Evolutionary conservation across 2,329 filamentous ascomycete genomes (phyloP).

Genomic region (Parasarocladium wereldwijsianum): DNA sequence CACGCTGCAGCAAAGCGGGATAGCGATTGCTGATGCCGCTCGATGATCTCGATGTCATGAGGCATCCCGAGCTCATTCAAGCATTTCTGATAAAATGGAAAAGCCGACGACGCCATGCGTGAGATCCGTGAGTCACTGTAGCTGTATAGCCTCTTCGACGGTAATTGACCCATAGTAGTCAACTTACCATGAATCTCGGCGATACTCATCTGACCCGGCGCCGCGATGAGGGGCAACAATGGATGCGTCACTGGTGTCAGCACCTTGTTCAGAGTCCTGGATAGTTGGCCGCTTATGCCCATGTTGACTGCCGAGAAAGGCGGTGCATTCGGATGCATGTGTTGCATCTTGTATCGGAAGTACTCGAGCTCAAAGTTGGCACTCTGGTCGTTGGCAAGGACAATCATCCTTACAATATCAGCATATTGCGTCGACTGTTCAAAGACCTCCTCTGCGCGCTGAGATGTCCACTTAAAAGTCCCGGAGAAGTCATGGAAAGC

Average conservation of each 20-base stretch:
- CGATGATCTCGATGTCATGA: conserved; percentile 63
- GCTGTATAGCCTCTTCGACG: conserved; percentile 66
- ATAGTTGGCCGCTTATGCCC: conserved; percentile 75
- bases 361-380: conserved; percentile 87
- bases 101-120: conserved; percentile 50
- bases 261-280: conserved; percentile 68
- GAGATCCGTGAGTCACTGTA: conserved; percentile 53
- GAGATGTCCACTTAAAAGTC: conserved; percentile 68
- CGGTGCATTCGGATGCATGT: conserved; percentile 52
- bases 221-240: conserved; percentile 67
- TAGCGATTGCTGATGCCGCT: conserved; percentile 50
- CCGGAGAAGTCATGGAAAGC: conserved; percentile 84
- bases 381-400: conserved; percentile 65
- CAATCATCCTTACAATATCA: conserved; percentile 86
- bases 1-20: conserved; percentile 58
- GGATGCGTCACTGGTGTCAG: conserved; percentile 84
- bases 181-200: conserved; percentile 73
- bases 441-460: conserved; percentile 58
- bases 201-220: conserved; percentile 72
- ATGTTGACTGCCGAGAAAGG: conserved; percentile 77
- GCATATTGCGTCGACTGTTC: conserved; percentile 57
- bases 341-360: conserved; percentile 64
- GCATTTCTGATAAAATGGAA: conserved; percentile 75
- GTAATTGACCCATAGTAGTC: conserved; percentile 65
- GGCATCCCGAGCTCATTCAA: conserved; percentile 76